These are phyloP conservation scores for Chaetothyriales sp. DNA, from an alignment of 2,329 filamentous ascomycete genomes.

Conservation along the genomic window DNA sequence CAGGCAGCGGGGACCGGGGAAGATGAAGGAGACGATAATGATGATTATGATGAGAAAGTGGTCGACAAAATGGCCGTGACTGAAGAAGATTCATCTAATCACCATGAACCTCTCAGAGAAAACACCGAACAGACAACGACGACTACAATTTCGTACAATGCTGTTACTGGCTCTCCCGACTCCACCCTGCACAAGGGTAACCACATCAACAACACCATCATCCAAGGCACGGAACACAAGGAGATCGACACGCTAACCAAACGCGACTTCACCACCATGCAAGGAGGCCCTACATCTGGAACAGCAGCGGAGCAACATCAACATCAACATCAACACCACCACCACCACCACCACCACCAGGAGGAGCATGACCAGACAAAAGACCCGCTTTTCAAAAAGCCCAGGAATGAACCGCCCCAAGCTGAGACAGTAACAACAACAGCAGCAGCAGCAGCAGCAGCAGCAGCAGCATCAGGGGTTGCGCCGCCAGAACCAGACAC, in stretches of 20 bases:
- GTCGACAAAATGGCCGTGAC: not conserved
- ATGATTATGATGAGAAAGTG: constrained; percentile 1
- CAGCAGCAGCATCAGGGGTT: constrained; percentile 4
- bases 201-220: too few species aligned
- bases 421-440: constrained; percentile 1
- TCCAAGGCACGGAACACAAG: not conserved
- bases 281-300: not conserved
- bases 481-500: too few species aligned
- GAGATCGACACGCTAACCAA: not conserved
- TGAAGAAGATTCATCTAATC: not conserved
- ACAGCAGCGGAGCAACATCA: too few species aligned
- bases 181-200: too few species aligned
- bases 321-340: not conserved
- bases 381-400: not conserved
- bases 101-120: not conserved
- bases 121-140: not conserved
- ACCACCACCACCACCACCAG: too few species aligned
- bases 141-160: not conserved
- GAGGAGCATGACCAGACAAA: not conserved
- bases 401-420: not conserved
- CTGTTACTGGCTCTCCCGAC: too few species aligned
- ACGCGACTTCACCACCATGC: not conserved
- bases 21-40: not conserved
- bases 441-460: constrained; percentile 5
- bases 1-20: not conserved